Evolutionary conservation across 108 stramenopile genomes (phyloP).

Genomic region (Skeletonema marinoi): DNA sequence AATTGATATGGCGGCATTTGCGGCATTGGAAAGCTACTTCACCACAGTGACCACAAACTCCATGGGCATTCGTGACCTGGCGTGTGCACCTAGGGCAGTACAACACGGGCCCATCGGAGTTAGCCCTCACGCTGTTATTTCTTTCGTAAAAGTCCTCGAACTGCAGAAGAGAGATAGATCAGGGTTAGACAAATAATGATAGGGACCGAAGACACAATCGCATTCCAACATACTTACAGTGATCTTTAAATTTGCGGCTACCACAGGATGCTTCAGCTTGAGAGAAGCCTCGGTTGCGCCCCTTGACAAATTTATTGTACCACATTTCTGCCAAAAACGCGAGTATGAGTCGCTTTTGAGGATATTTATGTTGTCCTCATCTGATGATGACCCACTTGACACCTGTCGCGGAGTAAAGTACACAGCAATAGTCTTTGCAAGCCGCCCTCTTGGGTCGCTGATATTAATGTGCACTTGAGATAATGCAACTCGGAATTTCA

Average conservation of each 20-base stretch:
- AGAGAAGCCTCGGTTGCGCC: slow-evolving; percentile 59
- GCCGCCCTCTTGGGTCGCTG: slow-evolving; percentile 74
- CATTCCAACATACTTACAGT: background rate
- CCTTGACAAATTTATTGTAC: slow-evolving; percentile 57
- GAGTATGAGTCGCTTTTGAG: slow-evolving; percentile 61
- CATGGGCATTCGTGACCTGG: slow-evolving; percentile 93
- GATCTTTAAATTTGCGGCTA: slow-evolving; percentile 81
- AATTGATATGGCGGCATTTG: slow-evolving; percentile 94
- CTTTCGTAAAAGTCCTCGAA: slow-evolving; percentile 86
- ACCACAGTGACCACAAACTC: slow-evolving; percentile 94
- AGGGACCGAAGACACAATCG: background rate
- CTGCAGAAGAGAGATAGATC: slow-evolving; percentile 17
- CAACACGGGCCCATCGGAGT: slow-evolving; percentile 61
- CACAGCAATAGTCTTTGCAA: slow-evolving; percentile 65
- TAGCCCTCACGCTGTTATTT: slow-evolving; percentile 48
- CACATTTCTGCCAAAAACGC: slow-evolving; percentile 74
- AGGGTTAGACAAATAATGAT: background rate
- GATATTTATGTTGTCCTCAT: slow-evolving; percentile 38
- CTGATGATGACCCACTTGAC: background rate
- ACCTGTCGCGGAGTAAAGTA: slow-evolving; percentile 2
- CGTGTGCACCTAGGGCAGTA: slow-evolving; percentile 93
- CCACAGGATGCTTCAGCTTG: slow-evolving; percentile 55
- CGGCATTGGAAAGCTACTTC: slow-evolving; percentile 96
- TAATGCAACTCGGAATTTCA: slow-evolving; percentile 72
- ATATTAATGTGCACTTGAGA: slow-evolving; percentile 68